Conservation (phyloP, 1,284 basidiomycete species). For the Cryptococcus deneoformans region DNA sequence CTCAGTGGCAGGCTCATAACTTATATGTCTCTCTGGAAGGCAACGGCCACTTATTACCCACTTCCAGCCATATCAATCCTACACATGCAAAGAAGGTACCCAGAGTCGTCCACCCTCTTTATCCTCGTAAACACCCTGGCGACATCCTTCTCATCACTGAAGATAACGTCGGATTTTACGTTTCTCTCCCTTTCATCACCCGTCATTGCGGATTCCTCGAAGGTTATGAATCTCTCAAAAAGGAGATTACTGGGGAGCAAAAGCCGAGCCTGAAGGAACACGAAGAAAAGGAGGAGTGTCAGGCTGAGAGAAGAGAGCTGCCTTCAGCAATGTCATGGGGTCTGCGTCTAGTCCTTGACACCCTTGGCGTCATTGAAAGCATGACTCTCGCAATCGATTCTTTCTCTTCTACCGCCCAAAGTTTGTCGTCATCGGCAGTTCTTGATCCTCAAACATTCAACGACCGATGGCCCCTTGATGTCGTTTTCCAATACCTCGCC, state of each 20-base stretch:
- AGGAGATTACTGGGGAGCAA: too few species aligned
- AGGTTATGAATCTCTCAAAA: not conserved
- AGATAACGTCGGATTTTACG: constrained; percentile 1
- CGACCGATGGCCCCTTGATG: not conserved
- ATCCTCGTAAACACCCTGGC: not conserved
- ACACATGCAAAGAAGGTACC: not conserved
- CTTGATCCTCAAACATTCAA: not conserved
- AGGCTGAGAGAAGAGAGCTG: not conserved
- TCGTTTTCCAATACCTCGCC: not conserved
- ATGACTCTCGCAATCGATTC: not conserved
- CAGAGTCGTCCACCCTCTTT: not conserved
- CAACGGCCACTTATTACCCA: not conserved
- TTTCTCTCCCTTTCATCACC: not conserved
- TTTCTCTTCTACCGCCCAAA: not conserved
- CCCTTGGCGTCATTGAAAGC: not conserved
- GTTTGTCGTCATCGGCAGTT: not conserved
- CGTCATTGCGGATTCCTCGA: not conserved
- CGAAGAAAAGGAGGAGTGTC: not conserved
- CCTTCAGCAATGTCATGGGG: not conserved
- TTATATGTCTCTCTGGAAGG: too few species aligned
- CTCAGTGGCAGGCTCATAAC: too few species aligned
- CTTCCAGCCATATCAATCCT: not conserved
- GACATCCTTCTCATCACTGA: not conserved
- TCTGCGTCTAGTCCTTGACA: not conserved
- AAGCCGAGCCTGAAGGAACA: too few species aligned